A percentile compares a stretch with the other conserved stretches of the same genome.
These are phyloP conservation scores for Acacia confusa DNA, from an alignment of 306 rosid species.

Conservation along the genomic window DNA sequence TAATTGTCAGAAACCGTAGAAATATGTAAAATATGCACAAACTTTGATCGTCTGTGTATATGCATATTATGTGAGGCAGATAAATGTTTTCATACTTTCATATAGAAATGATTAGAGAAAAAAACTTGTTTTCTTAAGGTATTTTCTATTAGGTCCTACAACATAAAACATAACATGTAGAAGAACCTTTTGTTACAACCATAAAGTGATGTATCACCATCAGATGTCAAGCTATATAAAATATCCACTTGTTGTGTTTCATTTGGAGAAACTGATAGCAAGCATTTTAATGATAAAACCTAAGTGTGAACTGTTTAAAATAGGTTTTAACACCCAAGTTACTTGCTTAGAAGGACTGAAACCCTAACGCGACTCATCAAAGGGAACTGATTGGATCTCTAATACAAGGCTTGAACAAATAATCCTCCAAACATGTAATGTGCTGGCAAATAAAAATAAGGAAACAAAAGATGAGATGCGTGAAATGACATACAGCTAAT, in stretches of 20 bases:
- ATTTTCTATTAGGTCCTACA: not conserved
- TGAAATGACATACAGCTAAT: conserved; percentile 67
- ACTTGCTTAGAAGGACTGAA: not conserved
- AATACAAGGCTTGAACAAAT: not conserved
- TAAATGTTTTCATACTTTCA: not conserved
- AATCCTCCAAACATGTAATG: not conserved
- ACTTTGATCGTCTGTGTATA: not conserved
- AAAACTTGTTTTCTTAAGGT: not conserved
- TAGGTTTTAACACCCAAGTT: not conserved
- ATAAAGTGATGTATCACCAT: not conserved
- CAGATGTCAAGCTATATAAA: not conserved
- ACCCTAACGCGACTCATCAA: not conserved
- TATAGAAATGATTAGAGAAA: not conserved
- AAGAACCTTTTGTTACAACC: not conserved
- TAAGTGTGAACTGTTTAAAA: not conserved
- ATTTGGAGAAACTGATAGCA: not conserved
- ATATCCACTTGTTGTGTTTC: not conserved
- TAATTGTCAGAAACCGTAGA: conserved; percentile 29
- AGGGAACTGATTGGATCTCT: not conserved
- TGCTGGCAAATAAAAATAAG: not conserved
- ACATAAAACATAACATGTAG: not conserved
- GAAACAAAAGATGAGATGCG: not conserved
- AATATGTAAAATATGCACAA: conserved; percentile 14
- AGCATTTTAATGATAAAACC: not conserved
- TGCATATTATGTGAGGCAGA: conserved; percentile 7